Base-by-base conservation (phyloP, 768 basidiomycete species). In the Ramaria sp. region DNA sequence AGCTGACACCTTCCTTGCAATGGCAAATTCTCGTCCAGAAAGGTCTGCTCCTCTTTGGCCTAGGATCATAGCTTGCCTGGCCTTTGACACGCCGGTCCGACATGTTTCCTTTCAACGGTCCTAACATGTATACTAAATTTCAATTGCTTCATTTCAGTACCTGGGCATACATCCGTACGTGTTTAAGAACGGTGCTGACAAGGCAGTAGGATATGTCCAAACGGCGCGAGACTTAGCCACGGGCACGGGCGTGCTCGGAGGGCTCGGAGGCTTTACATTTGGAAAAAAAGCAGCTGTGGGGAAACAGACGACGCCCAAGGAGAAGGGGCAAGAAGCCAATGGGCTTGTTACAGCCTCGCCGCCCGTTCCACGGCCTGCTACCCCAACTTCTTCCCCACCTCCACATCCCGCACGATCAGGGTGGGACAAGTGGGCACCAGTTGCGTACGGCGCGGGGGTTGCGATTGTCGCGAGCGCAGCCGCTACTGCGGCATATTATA, bases 81-180 rank as follows among this genome's bases (percentile, higher is more conserved):
- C 92, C 6, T 95, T 87, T 65, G 93, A 97, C 65, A 95, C 94
- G 0, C 94, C 93, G 10, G 92, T 90, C 69, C 64, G 82, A 66
- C 47, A 7, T 58, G 54, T 24, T 45, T 41, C 9, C 3, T 15
- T 30, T 10, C 13, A 5, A 24, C 17, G 22, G 27, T 12, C 22
- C 13, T 22, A 7, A n/a, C 24, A 34, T 10, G 34, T 20, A 22
- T 31, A 12, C 15, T 15, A 9, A 47, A 17, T n/a, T n/a, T 17
- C 22, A 48, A 53, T 24, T 20, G 47, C 57, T 7, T 39, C 17
- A 38, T 22, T 62, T 9, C 62, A 95, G 91, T 96, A 86, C 70
- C 79, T 91, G 20, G 93, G 94, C 13, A 71, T 97, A 20, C 83
- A 95, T 62, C 92, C 93, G 0, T 73, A 74, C 55, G 82, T 93